phyloP scores from a whole-genome alignment of 2,329 filamentous ascomycete species.

The Geosmithia morbida region DNA sequence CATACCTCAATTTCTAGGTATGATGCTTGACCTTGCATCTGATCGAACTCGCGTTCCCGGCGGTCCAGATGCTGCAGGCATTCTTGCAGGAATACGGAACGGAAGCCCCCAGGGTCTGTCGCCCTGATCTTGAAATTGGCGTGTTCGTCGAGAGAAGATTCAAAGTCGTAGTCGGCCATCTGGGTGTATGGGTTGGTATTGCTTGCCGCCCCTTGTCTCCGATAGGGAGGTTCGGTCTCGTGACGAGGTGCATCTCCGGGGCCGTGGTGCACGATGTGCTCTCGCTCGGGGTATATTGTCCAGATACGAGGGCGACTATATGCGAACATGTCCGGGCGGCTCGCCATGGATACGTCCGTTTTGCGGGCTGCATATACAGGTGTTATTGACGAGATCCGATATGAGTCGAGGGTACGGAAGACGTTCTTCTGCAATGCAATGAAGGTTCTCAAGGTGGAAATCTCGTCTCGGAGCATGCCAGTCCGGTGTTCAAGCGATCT shows the following conservation, averaged over 20 bases:
- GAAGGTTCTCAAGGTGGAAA: neutral
- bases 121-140: neutral
- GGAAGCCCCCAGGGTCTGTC: neutral
- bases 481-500: neutral
- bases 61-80: neutral
- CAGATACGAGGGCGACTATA: neutral
- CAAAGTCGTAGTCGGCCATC: neutral
- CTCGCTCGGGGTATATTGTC: neutral
- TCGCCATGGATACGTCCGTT: neutral
- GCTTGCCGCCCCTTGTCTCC: neutral
- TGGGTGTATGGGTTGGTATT: neutral
- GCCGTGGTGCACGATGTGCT: too few species aligned
- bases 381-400: neutral
- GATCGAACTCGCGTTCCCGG: neutral
- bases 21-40: neutral
- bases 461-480: neutral
- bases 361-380: neutral
- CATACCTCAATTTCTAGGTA: neutral
- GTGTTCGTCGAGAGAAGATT: neutral
- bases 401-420: neutral
- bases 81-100: neutral
- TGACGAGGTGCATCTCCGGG: neutral
- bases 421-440: neutral
- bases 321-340: too few species aligned
- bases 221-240: neutral